Conservation (phyloP, 208 protist genomes). For the Trypanosoma vivax region DNA sequence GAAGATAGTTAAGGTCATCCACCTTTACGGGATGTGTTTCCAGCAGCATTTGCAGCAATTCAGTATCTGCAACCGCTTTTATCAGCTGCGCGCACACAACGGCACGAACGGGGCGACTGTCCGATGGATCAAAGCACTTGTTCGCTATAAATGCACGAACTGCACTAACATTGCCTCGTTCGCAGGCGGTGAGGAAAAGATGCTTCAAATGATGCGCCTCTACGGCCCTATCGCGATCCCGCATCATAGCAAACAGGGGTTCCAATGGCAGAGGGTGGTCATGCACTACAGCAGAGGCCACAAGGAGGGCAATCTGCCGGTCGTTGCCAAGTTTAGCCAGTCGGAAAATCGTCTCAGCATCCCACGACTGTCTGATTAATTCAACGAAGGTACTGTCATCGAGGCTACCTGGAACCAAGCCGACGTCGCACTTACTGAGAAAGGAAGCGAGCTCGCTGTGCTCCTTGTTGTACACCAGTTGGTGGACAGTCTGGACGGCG, state of each 20-base stretch:
- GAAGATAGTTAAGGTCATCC: conserved; percentile 33
- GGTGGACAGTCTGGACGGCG: conserved; percentile 32
- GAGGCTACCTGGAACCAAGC: conserved; percentile 33
- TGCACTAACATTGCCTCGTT: conserved; percentile 50
- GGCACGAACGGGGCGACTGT: conserved; percentile 49
- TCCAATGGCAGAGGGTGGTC: conserved; percentile 38
- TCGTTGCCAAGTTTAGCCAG: conserved; percentile 62
- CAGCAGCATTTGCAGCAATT: conserved; percentile 45
- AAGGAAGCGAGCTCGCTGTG: conserved; percentile 30
- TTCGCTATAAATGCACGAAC: conserved; percentile 48
- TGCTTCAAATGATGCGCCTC: conserved; percentile 44
- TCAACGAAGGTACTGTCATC: conserved; percentile 53
- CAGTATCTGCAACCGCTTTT: conserved; percentile 25
- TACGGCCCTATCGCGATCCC: conserved; percentile 37
- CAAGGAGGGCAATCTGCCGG: conserved; percentile 54
- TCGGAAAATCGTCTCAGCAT: conserved; percentile 27
- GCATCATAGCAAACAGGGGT: conserved; percentile 48
- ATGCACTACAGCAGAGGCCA: conserved; percentile 56
- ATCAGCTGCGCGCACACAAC: conserved; percentile 50
- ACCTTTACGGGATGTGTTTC: conserved; percentile 32
- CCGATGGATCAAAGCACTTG: conserved; percentile 47
- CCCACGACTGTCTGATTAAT: conserved; percentile 47
- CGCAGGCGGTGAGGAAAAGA: conserved; percentile 64
- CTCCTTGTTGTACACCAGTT: conserved; percentile 60
- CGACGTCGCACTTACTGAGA: conserved; percentile 14